These are phyloP conservation scores for Fusarium metavorans DNA, from an alignment of 2,329 filamentous ascomycete genomes.

Conservation along the genomic window DNA sequence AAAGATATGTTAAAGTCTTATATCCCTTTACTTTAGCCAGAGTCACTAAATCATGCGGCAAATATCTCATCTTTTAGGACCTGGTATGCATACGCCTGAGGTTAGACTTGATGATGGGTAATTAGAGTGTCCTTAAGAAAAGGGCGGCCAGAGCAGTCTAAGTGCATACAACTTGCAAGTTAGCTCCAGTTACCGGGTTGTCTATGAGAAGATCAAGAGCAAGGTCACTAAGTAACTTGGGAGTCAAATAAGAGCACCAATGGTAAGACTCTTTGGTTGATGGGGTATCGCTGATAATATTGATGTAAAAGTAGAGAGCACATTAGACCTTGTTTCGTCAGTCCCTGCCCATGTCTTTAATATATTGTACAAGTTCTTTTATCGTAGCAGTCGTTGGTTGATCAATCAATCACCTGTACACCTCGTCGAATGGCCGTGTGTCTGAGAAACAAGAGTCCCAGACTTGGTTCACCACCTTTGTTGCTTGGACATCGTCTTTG, in stretches of 20 bases:
- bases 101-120: neutral
- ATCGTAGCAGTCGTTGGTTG: neutral
- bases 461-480: constrained; percentile 93
- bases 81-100: neutral
- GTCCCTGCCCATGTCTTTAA: too few species aligned
- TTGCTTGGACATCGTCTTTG: constrained; percentile 87
- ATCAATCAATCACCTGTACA: constrained; percentile 76
- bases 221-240: neutral
- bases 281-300: constrained; percentile 44
- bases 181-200: too few species aligned
- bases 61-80: neutral
- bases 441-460: constrained; percentile 98
- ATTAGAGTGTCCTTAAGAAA: neutral
- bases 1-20: constrained; percentile 17
- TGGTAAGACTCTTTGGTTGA: neutral
- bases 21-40: neutral
- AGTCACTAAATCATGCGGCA: neutral
- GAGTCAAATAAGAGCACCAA: neutral
- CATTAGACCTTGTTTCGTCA: too few species aligned
- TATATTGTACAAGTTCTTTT: constrained; percentile 39
- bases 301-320: constrained; percentile 29
- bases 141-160: too few species aligned
- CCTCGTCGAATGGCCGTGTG: constrained; percentile 95
- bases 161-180: too few species aligned
- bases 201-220: neutral